Evolutionary conservation across 768 basidiomycete genomes (phyloP), one percentile per base, ranked within the genome.

Genomic region (Lyophyllum decastes): DNA sequence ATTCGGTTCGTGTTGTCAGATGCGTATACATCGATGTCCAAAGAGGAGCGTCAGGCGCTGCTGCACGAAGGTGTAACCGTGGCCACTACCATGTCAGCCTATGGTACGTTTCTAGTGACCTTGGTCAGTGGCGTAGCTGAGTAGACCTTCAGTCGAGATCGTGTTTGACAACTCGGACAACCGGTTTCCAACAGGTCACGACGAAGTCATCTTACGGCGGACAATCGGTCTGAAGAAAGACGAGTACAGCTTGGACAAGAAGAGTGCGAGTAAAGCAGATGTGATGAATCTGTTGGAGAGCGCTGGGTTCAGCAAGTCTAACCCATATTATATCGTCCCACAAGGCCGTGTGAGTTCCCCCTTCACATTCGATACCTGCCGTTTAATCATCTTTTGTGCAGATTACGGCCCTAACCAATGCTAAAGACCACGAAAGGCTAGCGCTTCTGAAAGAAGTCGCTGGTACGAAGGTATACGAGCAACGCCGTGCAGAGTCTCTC

Each of bases 181-280:
- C 60, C 86, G 97, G 2, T 98, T 99, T 70, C 95, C 95, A 0
- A 98, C 95, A 17, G 89, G 89, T 12, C 86, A 90, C 52, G 88
- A 92, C 1, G 93, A 95, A 60, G 84, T 97, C 44, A 85, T 92
- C 27, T 80, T 99, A 4, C 85, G 97, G 12, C 84, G 97, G 27
- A 98, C 97, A 2, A 98, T 99, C 55, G 97, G 97, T 49, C 71
- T 95, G 43, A 98, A 99, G 81, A 99, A 98, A 76, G 97, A 98
- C 68, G 97, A 98, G 76, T 99, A 98, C 75, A 92, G 91, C 61
- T 79, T 98, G 26, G 96, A 99, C 74, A 90, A 90, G 78, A 98
- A 98, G 78, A 94, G 90, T 60, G 90, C 91, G 0, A 91, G 87
- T 72, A 97, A 97, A 72, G 96, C 95, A 2, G 97, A 99, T 67